phyloP scores from a whole-genome alignment of 78 protist genomes.

The Tieghemostelium lacteum region DNA sequence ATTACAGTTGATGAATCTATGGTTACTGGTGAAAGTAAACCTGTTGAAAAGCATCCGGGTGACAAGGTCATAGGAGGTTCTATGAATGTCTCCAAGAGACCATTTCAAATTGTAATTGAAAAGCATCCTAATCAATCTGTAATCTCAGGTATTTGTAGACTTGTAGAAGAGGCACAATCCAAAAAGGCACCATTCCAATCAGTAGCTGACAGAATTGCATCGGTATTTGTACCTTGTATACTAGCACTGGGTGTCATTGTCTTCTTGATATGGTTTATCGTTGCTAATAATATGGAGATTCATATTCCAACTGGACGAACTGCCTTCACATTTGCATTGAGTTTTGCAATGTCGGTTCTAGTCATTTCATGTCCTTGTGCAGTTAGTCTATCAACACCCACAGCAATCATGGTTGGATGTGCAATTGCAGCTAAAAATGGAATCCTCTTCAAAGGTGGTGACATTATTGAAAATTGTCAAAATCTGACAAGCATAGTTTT shows the following conservation, averaged over 20 bases:
- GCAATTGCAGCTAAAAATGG: constrained; percentile 87
- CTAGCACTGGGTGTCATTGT: constrained; percentile 75
- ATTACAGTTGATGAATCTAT: constrained; percentile 91
- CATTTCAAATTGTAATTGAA: constrained; percentile 27
- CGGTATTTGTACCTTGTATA: constrained; percentile 91
- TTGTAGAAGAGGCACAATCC: constrained; percentile 92
- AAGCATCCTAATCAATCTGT: constrained; percentile 80
- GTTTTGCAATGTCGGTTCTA: constrained; percentile 80
- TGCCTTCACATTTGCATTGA: constrained; percentile 61
- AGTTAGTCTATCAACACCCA: constrained; percentile 89
- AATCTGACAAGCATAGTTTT: constrained; percentile 52
- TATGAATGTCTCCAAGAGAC: constrained; percentile 64
- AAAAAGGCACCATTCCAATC: constrained; percentile 68
- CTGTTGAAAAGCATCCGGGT: constrained; percentile 79
- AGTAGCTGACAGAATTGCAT: constrained; percentile 88
- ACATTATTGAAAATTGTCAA: constrained; percentile 77
- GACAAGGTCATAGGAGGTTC: constrained; percentile 91
- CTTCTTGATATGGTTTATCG: constrained; percentile 84
- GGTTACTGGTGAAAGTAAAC: constrained; percentile 93
- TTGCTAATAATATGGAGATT: constrained; percentile 7
- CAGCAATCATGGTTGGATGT: constrained; percentile 94
- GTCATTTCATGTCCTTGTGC: constrained; percentile 96
- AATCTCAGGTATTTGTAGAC: constrained; percentile 79
- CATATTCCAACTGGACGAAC: background rate
- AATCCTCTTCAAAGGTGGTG: constrained; percentile 90